A percentile compares a stretch with the other conserved stretches of the same genome.
Conservation (phyloP, 805 yeast species). For the Candida pseudoglaebosa region DNA sequence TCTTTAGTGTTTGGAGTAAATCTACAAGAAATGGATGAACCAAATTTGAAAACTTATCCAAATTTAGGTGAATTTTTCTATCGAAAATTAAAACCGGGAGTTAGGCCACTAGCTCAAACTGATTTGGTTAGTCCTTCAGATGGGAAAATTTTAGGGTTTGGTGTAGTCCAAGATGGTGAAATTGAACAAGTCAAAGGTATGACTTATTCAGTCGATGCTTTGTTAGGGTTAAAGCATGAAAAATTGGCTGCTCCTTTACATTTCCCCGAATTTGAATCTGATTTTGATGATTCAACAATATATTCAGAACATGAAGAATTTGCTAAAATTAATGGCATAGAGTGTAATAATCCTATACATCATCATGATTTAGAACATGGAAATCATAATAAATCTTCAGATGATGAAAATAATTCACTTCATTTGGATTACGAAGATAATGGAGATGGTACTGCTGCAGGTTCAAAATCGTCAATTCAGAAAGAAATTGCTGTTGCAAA, state of each 20-base stretch:
- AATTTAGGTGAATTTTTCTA: conserved; percentile 91
- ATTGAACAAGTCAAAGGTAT: conserved; percentile 97
- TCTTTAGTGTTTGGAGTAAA: conserved; percentile 82
- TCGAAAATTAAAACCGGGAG: conserved; percentile 72
- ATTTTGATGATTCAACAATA: conserved; percentile 37
- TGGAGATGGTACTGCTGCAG: conserved; percentile 59
- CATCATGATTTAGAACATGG: conserved; percentile 62
- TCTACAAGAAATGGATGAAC: conserved; percentile 82
- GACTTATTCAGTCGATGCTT: conserved; percentile 84
- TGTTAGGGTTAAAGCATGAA: conserved; percentile 61
- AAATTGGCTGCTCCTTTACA: conserved; percentile 54
- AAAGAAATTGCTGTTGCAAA: conserved; percentile 39
- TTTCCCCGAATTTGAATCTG: conserved; percentile 42
- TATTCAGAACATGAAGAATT: conserved; percentile 62
- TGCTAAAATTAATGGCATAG: conserved; percentile 73
- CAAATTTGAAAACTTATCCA: conserved; percentile 66
- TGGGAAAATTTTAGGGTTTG: conserved; percentile 84
- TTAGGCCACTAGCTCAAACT: conserved; percentile 66
- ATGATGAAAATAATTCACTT: conserved; percentile 37
- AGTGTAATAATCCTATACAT: conserved; percentile 45
- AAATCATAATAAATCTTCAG: conserved; percentile 28
- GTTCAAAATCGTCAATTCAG: conserved; percentile 26
- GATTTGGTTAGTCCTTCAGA: conserved; percentile 88
- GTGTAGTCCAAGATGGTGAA: conserved; percentile 74
- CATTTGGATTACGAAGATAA: conserved; percentile 49